Evolutionary conservation across 176 grass and related monocot genomes (phyloP), one percentile per base, ranked within the genome.

Genomic region (Pontederia crassipes): DNA sequence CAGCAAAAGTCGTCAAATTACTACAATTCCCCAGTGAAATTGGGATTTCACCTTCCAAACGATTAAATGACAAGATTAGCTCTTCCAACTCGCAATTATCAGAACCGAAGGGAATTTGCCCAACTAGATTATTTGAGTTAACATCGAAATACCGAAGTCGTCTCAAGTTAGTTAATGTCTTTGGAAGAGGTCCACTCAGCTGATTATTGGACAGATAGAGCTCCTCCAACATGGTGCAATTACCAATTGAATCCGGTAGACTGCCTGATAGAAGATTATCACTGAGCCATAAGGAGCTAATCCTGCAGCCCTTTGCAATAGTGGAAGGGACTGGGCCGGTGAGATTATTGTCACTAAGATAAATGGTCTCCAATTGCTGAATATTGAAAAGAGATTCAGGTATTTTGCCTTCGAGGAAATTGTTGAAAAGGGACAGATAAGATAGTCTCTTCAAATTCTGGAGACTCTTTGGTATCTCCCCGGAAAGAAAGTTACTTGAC

Each of bases 231-330:
- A 75, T 74, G 18, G 59, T 75, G 67, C 79, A 89, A 62, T 89
- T 89, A 40, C 80, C 71, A 57, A 89, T 75, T 51, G 86, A 95
- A 74, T 48, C 61, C 0, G 86, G 86, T 59, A 95, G 35, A 64
- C 63, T 50, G 59, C 90, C 86, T 17, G 79, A 77, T 8, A 95
- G 28, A 46, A 54, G 68, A 63, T 95, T 95, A 4, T 10, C 2
- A 13, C 16, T 0, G 12, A 89, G 63, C 82, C 71, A 84, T 8
- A 95, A 64, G 28, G 0, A 45, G 55, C 52, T 70, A 55, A 95
- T 65, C 16, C 20, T 84, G 52, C 55, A 51, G 71, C 68, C 67
- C 48, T 78, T 75, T 73, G 67, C 71, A 54, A 83, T 49, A 0
- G 75, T 66, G 12, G 17, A 55, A 69, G 83, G 79, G 5, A 95